Evolutionary conservation across 371 early-diverging fungal genomes (phyloP), one percentile per base, ranked within the genome.

Genomic region (Actinomortierella ambigua): DNA sequence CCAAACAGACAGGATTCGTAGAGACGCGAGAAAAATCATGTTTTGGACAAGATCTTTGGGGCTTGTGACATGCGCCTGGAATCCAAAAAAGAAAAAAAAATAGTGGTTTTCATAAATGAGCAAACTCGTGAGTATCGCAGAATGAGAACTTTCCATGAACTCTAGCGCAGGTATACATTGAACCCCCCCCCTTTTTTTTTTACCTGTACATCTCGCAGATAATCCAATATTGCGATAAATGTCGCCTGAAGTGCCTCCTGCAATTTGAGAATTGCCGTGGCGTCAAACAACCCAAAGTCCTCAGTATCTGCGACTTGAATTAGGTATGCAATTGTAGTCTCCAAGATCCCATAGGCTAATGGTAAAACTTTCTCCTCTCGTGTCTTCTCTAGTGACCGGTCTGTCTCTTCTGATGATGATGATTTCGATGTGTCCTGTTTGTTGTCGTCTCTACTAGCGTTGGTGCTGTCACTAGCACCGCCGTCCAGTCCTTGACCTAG

Each of bases 161-260:
- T 14, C 14, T 18, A 48, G n/a, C 26, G n/a, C 0, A 26, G 13
- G 14, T 23, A 1, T 18, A 27, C 27, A 13, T 27, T 13, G 18
- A 2, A 13, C 22, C 4, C 11, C 20, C 26, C 1, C 22, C 5
- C 15, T 6, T 24, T 22, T 39, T 26, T 17, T 2, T 11, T 27
- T 59, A 65, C 66, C 66, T 71, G 73, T n/a, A 73, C 51, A 57
- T 73, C 73, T 18, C 49, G 55, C 18, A 73, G 29, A 18, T 73
- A 67, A 40, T 73, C 73, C 47, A 73, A 23, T 2, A 73, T 56
- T 1, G 73, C 62, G 9, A 63, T 9, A 27, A 66, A 73, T 1
- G 73, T 56, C 9, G 57, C 59, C 22, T 59, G 57, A 23, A 73
- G 63, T 2, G 67, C 55, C 34, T 66, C 73, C 56, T 73, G 73